Evolutionary conservation across 2,329 filamentous ascomycete genomes (phyloP).

Genomic region (Lachnellula subtilissima): DNA sequence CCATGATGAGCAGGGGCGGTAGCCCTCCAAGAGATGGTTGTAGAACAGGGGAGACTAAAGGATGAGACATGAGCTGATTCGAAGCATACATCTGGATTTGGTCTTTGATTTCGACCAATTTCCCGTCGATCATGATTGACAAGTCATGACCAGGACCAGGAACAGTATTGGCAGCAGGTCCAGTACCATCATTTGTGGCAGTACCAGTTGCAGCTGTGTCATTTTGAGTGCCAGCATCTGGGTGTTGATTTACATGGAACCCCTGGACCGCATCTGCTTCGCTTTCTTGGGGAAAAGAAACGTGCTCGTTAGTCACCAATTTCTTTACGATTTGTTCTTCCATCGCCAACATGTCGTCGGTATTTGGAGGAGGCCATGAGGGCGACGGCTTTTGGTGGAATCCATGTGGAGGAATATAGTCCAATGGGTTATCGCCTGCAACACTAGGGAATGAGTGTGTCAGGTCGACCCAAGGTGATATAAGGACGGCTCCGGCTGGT

Average conservation of each 20-base stretch:
- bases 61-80: slow-evolving; percentile 80
- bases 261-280: slow-evolving; percentile 36
- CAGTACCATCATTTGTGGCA: slow-evolving; percentile 25
- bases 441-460: slow-evolving; percentile 94
- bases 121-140: slow-evolving; percentile 65
- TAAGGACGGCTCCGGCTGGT: slow-evolving; percentile 82
- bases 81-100: slow-evolving; percentile 87
- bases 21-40: slow-evolving; percentile 87
- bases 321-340: slow-evolving; percentile 45
- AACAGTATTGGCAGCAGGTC: slow-evolving; percentile 27
- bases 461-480: slow-evolving; percentile 94
- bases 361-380: slow-evolving; percentile 89
- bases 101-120: slow-evolving; percentile 71
- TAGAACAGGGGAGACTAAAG: slow-evolving; percentile 82
- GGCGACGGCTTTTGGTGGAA: slow-evolving; percentile 87
- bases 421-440: slow-evolving; percentile 63
- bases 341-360: slow-evolving; percentile 59
- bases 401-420: slow-evolving; percentile 84
- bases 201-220: slow-evolving; percentile 31
- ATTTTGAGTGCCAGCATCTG: slow-evolving; percentile 24
- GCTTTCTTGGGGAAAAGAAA: slow-evolving; percentile 23
- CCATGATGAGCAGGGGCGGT: slow-evolving; percentile 79
- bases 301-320: slow-evolving; percentile 41
- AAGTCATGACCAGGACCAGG: slow-evolving; percentile 40
- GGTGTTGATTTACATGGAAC: slow-evolving; percentile 29